Base-by-base conservation (phyloP, 257 asterid genomes). In the Nemophila menziesii region DNA sequence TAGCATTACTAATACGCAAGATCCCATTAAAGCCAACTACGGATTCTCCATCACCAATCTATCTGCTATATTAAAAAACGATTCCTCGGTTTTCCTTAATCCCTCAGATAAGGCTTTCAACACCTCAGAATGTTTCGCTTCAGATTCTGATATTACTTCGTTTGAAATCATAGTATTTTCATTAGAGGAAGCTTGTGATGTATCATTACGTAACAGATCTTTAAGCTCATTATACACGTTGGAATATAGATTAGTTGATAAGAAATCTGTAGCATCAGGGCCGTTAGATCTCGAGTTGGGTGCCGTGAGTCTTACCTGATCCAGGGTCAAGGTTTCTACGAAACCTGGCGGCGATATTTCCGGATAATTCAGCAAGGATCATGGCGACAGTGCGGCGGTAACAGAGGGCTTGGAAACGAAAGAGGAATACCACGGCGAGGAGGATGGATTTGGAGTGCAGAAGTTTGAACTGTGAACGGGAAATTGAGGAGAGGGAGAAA, bases 201-300 rank as follows among this genome's bases (percentile, higher is more conserved):
- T 77, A 1, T 82, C 97, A 43, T 67, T 56, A 94, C 97, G 82
- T 9, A 77, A 42, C 40, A 83, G 24, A 6, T 95, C 97, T 42
- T 73, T 87, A 12, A 87, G 82, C 58, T 87, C 97, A 34, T 75
- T 87, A 42, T 64, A 66, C 0, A 87, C 93, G 51, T 75, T 77
- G 5, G 83, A 62, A 39, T 87, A 87, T 7, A 87, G 86, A 66
- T 83, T 76, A 21, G 38, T 80, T 17, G 72, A 43, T 43, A 87
- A 54, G 39, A 74, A 87, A 66, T 87, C 97, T 0, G 95, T 82
- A 16, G 97, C 97, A 67, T 86, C 97, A 6, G 97, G 97, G 37
- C 97, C 97, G 6, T 63, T 77, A 33, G 82, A 86, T 54, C 97
- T n/a, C n/a, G n/a, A n/a, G n/a, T n/a, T n/a, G n/a, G n/a, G n/a